phyloP scores from a whole-genome alignment of 352 stramenopile genomes.

The Ophiocytium majus region DNA sequence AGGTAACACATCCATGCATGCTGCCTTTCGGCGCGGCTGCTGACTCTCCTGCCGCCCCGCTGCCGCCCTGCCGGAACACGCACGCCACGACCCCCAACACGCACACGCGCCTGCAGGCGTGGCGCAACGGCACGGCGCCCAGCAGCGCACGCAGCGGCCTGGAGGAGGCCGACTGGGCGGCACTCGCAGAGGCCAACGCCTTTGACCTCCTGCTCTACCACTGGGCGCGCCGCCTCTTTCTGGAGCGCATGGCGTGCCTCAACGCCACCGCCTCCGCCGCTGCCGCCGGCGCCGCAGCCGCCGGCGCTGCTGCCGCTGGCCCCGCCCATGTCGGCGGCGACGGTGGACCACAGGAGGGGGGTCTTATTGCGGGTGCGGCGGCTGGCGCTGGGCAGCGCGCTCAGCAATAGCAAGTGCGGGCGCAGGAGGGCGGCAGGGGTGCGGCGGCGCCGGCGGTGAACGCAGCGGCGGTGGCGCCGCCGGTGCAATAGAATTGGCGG shows the following conservation, averaged over 20 bases:
- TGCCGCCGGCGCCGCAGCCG: too few species aligned
- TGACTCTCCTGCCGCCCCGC: too few species aligned
- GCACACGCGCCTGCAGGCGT: constrained; percentile 15
- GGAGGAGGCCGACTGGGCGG: neutral
- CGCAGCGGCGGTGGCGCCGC: too few species aligned
- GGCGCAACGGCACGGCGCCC: constrained; percentile 29
- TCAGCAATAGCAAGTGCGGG: too few species aligned
- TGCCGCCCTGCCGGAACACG: neutral
- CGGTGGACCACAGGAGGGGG: neutral
- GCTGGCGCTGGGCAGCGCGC: too few species aligned
- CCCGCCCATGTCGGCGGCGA: neutral
- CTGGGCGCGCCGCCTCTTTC: constrained; percentile 50
- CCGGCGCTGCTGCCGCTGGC: neutral
- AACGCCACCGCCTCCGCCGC: neutral
- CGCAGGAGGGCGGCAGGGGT: too few species aligned
- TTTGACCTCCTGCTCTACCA: constrained; percentile 57
- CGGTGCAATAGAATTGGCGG: too few species aligned
- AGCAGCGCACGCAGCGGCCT: constrained; percentile 35
- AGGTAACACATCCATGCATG: too few species aligned
- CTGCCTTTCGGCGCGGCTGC: too few species aligned
- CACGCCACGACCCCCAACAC: too few species aligned
- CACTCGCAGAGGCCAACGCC: constrained; percentile 36
- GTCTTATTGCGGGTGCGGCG: too few species aligned
- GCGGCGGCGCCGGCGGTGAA: too few species aligned
- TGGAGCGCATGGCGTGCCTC: constrained; percentile 48